Base-by-base conservation (phyloP, 768 basidiomycete genomes). In the Boletellus emodensis region DNA sequence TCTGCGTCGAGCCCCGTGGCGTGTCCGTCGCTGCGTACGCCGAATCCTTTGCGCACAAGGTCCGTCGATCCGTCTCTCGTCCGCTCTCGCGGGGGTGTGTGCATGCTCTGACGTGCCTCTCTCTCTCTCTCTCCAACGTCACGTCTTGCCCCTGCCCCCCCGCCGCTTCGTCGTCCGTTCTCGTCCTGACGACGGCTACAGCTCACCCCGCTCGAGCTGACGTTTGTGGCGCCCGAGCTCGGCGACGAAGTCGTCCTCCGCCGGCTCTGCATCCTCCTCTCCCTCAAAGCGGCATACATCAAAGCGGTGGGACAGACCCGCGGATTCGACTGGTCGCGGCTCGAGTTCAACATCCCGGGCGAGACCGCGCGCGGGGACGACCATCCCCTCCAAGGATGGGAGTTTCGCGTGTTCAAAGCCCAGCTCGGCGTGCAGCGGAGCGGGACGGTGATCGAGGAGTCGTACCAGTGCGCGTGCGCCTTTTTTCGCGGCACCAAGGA, bases 211-310 rank as follows among this genome's bases (percentile, higher is more conserved):
- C 56, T 71, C 20, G 87, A 90, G 53, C 62, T 81, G 42, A 65
- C 73, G 34, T 80, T 80, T 56, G 70, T 87, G 44, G 61, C 70
- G 0, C 72, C 74, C 46, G 77, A 77, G 22, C 72, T 75, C 28
- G 73, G 75, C 1, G 84, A 87, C 55, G 83, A 86, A 26, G 72
- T 83, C 48, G 75, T 83, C 18, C 77, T 92, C 32, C 83, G 87
- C 11, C 80, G 90, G 1, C 72, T 92, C 3, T 87, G 80, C 66
- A 85, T 90, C 62, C 73, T 90, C 42, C 81, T 92, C 33, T 80
- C 89, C 2, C 75, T 92, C 61, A 93, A 92, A 59, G 75, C 84
- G 18, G 82, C 90, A 3, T 91, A 92, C 66, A 84, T 90, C 70
- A 83, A 84, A 58, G 90, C 90, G 0, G 84, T 91, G 53, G 90